phyloP scores from a whole-genome alignment of 1,139 yeast species.

The Protomyces arabidopsidicola region DNA sequence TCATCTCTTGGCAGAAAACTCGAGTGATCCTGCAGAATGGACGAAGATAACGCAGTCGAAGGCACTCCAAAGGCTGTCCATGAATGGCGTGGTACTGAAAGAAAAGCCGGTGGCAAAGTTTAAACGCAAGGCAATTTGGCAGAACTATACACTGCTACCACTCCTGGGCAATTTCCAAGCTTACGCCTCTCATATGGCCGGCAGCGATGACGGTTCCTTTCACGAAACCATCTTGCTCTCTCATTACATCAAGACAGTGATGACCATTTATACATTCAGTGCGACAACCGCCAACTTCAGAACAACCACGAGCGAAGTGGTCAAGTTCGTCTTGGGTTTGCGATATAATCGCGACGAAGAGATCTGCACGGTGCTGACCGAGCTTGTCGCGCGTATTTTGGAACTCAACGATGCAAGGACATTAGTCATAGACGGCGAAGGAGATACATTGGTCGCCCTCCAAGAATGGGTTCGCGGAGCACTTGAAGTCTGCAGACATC shows the following conservation, averaged over 20 bases:
- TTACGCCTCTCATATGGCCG: constrained; percentile 10
- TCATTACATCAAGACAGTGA: constrained; percentile 7
- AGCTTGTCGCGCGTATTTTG: background rate
- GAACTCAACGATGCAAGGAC: constrained; percentile 6
- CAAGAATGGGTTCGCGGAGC: constrained; percentile 10
- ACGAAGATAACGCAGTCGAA: background rate
- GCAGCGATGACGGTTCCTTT: constrained; percentile 1
- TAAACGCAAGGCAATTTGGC: background rate
- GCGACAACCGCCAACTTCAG: background rate
- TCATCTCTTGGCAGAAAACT: constrained; percentile 5
- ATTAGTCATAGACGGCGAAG: background rate
- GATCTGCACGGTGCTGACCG: background rate
- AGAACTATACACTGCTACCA: constrained; percentile 4
- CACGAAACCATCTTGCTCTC: constrained; percentile 12
- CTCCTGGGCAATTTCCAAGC: constrained; percentile 13
- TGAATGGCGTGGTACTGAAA: background rate
- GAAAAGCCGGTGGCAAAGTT: background rate
- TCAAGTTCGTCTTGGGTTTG: background rate
- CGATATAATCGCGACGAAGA: constrained; percentile 1
- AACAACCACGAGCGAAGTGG: constrained; percentile 8
- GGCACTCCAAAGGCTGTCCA: background rate
- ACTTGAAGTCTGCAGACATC: constrained; percentile 4
- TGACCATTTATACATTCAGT: background rate
- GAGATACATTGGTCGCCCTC: constrained; percentile 3
- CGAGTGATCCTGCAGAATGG: background rate